Percentiles rank a stretch among this genome's conserved stretches.
Conservation (phyloP, 2,329 filamentous ascomycete genomes). For the Pseudohalonectria lignicola region DNA sequence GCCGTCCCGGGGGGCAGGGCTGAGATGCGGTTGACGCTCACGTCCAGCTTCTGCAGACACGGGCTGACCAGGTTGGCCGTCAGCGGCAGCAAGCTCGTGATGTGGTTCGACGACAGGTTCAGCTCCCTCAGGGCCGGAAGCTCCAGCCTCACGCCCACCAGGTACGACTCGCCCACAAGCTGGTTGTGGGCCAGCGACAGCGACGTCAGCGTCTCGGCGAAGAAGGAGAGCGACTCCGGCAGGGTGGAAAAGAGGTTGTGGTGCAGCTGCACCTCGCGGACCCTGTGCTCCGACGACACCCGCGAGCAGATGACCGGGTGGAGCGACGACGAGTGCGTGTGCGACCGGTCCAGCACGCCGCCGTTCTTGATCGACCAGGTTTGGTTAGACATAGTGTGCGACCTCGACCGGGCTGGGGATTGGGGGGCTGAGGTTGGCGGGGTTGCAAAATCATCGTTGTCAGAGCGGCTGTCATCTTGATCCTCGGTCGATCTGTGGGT, state of each 20-base stretch:
- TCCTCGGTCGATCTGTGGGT: slow-evolving; percentile 13
- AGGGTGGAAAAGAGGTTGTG: slow-evolving; percentile 65
- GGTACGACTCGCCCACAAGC: slow-evolving; percentile 51
- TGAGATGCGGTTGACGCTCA: slow-evolving; percentile 72
- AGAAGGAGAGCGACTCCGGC: slow-evolving; percentile 59
- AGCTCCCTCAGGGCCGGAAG: slow-evolving; percentile 69
- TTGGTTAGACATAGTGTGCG: slow-evolving; percentile 34
- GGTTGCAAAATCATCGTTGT: slow-evolving; percentile 45
- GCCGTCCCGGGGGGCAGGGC: slow-evolving; percentile 42
- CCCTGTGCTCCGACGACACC: slow-evolving; percentile 38
- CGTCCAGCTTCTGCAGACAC: slow-evolving; percentile 62
- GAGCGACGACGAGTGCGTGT: slow-evolving; percentile 50
- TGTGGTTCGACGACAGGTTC: slow-evolving; percentile 62
- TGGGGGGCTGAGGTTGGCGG: slow-evolving; percentile 42
- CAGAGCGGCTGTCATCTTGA: slow-evolving; percentile 34
- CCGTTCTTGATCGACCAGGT: slow-evolving; percentile 44
- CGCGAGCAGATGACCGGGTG: slow-evolving; percentile 46
- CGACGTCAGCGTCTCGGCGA: slow-evolving; percentile 58
- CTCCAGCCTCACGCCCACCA: slow-evolving; percentile 51
- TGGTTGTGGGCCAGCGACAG: slow-evolving; percentile 71
- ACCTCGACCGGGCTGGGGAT: slow-evolving; percentile 34
- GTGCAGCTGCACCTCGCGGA: slow-evolving; percentile 55
- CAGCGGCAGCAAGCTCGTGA: slow-evolving; percentile 59
- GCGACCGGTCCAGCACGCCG: slow-evolving; percentile 60
- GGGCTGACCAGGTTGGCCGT: slow-evolving; percentile 61